Conservation (phyloP, 345 rosid species). For the Salix brachista region DNA sequence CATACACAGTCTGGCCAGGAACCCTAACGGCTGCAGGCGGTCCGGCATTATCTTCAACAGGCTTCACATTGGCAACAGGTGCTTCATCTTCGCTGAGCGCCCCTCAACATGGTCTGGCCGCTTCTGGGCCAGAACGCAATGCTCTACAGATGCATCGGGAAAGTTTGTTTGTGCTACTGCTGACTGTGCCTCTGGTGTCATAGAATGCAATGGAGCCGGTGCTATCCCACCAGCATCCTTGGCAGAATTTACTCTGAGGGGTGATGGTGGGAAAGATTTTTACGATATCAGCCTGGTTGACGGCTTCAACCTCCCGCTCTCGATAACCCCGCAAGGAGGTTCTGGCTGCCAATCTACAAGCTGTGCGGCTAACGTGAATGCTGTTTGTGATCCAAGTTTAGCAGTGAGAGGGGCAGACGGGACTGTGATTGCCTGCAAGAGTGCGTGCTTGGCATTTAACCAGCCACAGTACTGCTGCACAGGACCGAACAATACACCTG, state of each 20-base stretch:
- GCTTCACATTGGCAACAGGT: constrained; percentile 27
- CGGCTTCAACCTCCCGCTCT: too few species aligned
- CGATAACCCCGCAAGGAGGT: too few species aligned
- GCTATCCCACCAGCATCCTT: constrained; percentile 23
- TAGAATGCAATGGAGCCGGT: constrained; percentile 37
- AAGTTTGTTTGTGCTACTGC: constrained; percentile 37
- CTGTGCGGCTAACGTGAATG: too few species aligned
- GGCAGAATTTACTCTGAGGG: too few species aligned
- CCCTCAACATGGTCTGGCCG: constrained; percentile 48
- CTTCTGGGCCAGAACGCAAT: constrained; percentile 42
- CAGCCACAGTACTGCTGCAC: constrained; percentile 44
- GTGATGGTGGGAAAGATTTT: too few species aligned
- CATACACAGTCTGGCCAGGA: neutral
- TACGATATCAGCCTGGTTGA: too few species aligned
- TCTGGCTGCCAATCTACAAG: too few species aligned
- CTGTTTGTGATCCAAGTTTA: constrained; percentile 20
- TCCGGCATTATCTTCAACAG: constrained; percentile 22
- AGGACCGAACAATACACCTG: constrained; percentile 33
- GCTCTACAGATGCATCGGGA: constrained; percentile 28
- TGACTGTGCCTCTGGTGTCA: constrained; percentile 33
- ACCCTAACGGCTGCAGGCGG: neutral
- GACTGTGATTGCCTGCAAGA: constrained; percentile 12
- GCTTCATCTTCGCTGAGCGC: constrained; percentile 21
- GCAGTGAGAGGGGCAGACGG: constrained; percentile 20
- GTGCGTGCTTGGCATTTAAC: too few species aligned